Evolutionary conservation across 306 rosid species (phyloP), one percentile per base, ranked within the genome.

Genomic region (Hippophae rhamnoides): DNA sequence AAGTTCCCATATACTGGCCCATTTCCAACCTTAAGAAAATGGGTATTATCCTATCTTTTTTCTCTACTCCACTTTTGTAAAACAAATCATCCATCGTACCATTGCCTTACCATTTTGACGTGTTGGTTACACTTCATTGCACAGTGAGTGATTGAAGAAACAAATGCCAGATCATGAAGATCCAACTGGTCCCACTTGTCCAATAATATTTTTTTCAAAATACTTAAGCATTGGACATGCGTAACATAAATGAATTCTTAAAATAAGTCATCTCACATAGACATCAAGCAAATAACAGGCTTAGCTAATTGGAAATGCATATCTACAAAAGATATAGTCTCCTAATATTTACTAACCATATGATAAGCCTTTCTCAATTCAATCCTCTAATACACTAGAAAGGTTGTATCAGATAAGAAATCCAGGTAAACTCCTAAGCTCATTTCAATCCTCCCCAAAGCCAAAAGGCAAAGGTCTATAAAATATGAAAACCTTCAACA

Each of bases 401-500:
- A 7, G n/a, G n/a, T 43, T 12, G 59, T 52, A 43, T 53, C 50
- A 47, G 43, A 45, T 11, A 57, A 56, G 40, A 10, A 47, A 57
- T 42, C 31, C 41, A 11, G 48, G 54, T 8, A 0, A n/a, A 65
- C 41, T 48, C 13, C 47, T 6, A 57, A 41, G 25, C 56, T 10
- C 49, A 54, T 46, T 42, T 51, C 49, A 18, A 9, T 27, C 61
- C 55, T 9, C 58, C 43, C 18, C 27, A 10, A 66, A 49, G 47
- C n/a, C 49, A 12, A 41, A 69, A 9, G 38, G 65, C 66, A 44
- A 56, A 48, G 56, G 48, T 54, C 61, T 41, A 60, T 2, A 64
- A 40, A 47, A 51, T 23, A 61, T 13, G 68, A 41, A 69, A 49
- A 53, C 13, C 26, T 43, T 4, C 31, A 71, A 49, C 62, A 25